Percentiles rank a stretch among this genome's conserved stretches.
Conservation (phyloP, 192 early-diverging fungal genomes). For the Chytriomyces hyalinus region DNA sequence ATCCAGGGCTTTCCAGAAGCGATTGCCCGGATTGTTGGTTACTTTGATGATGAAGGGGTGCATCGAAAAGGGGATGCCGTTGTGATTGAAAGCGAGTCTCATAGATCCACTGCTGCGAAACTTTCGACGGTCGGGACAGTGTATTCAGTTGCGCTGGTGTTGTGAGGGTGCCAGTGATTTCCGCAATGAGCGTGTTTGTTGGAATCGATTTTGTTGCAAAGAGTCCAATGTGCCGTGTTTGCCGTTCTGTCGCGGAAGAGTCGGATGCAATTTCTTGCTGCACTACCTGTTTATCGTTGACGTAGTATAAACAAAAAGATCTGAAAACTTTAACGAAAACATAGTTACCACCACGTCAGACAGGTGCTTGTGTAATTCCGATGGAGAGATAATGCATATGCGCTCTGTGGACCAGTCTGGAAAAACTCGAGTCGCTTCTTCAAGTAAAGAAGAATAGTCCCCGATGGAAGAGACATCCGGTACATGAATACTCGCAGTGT, state of each 20-base stretch:
- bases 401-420: constrained; percentile 21
- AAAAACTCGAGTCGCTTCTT: neutral
- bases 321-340: neutral
- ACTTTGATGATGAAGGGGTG: neutral
- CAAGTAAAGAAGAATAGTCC: constrained; percentile 1
- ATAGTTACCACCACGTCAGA: neutral
- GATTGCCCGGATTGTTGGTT: neutral
- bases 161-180: constrained; percentile 68
- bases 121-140: neutral
- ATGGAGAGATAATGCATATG: constrained; percentile 35
- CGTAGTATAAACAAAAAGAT: neutral
- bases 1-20: constrained; percentile 13
- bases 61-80: neutral
- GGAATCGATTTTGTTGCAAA: constrained; percentile 66
- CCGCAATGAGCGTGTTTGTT: constrained; percentile 66
- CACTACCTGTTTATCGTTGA: neutral
- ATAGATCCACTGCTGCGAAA: neutral
- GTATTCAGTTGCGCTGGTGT: neutral
- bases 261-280: neutral
- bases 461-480: too few species aligned
- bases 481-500: too few species aligned
- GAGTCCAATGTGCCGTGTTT: constrained; percentile 52
- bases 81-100: neutral
- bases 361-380: constrained; percentile 11
- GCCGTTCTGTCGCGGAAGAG: constrained; percentile 20